A percentile compares a stretch with the other conserved stretches of the same genome.
phyloP scores from a whole-genome alignment of 1,284 basidiomycete genomes.

The Cutaneotrichosporon sp. region DNA sequence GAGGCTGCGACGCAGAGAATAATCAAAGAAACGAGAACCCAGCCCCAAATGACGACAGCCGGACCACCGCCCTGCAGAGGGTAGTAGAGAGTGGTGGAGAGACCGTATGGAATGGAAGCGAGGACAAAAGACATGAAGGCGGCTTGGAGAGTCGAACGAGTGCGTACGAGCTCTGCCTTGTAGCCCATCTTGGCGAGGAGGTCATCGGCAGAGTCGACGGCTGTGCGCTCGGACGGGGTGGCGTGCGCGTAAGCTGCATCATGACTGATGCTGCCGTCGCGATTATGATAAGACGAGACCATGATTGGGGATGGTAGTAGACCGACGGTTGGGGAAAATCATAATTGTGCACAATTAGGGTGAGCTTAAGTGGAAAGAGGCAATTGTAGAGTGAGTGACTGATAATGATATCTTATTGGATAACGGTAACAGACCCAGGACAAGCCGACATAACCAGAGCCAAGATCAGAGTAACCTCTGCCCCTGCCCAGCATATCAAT shows the following conservation, averaged over 20 bases:
- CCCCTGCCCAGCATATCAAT: too few relatives aligned
- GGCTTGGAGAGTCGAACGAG: conserved; percentile 22
- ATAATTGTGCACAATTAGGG: background rate
- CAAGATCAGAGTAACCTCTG: background rate
- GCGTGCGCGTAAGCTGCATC: background rate
- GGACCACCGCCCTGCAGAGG: conserved; percentile 40
- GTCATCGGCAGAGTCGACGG: conserved; percentile 25
- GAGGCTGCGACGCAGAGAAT: conserved; percentile 53
- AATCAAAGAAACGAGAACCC: conserved; percentile 54
- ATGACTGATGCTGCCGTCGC: background rate
- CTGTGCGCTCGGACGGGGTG: background rate
- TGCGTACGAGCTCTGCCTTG: conserved; percentile 24
- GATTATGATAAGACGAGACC: background rate
- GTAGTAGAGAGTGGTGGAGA: conserved; percentile 43
- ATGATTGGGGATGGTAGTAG: background rate
- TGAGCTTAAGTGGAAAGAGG: conserved; percentile 4
- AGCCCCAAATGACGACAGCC: conserved; percentile 45
- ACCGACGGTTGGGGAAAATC: conserved; percentile 3
- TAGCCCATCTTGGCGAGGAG: conserved; percentile 28
- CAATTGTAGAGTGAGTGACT: background rate
- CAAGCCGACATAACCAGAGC: background rate
- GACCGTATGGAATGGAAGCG: conserved; percentile 40
- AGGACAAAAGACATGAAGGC: conserved; percentile 42
- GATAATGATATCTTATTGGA: conserved; percentile 2
- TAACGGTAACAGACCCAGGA: background rate